Evolutionary conservation across 768 basidiomycete genomes (phyloP).

Genomic region (Lactifluus pinguis): DNA sequence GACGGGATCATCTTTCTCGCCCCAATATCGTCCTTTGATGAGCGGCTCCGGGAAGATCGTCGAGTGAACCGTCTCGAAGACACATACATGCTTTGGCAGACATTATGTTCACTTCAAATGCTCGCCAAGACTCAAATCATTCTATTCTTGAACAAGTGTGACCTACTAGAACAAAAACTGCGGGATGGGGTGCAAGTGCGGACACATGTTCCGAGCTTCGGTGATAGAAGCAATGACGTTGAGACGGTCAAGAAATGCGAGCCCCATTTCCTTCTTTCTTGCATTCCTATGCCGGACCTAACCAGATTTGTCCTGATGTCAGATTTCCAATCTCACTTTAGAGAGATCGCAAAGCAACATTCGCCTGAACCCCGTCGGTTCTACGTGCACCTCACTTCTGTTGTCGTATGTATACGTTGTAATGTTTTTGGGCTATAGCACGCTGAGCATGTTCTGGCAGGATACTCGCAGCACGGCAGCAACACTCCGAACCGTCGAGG

Average conservation of each 20-base stretch:
- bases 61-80: constrained; percentile 66
- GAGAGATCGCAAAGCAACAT: constrained; percentile 53
- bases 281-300: not conserved
- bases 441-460: constrained; percentile 29
- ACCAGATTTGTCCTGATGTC: not conserved
- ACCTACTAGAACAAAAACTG: constrained; percentile 65
- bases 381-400: constrained; percentile 67
- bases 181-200: constrained; percentile 55
- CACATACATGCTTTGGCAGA: constrained; percentile 62
- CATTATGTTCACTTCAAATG: constrained; percentile 55
- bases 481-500: constrained; percentile 56
- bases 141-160: constrained; percentile 73
- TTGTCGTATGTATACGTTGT: constrained; percentile 46
- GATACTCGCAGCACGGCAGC: constrained; percentile 67
- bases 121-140: constrained; percentile 56
- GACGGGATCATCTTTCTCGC: constrained; percentile 80
- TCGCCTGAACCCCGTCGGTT: constrained; percentile 61
- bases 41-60: constrained; percentile 59
- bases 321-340: constrained; percentile 81
- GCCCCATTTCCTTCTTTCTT: constrained; percentile 21
- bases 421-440: not conserved
- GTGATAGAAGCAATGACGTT: constrained; percentile 62
- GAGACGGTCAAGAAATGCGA: constrained; percentile 61
- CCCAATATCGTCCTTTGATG: constrained; percentile 60
- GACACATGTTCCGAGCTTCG: constrained; percentile 65